Conservation (phyloP, 495 filamentous ascomycete species). For the Penicillium salamii region DNA sequence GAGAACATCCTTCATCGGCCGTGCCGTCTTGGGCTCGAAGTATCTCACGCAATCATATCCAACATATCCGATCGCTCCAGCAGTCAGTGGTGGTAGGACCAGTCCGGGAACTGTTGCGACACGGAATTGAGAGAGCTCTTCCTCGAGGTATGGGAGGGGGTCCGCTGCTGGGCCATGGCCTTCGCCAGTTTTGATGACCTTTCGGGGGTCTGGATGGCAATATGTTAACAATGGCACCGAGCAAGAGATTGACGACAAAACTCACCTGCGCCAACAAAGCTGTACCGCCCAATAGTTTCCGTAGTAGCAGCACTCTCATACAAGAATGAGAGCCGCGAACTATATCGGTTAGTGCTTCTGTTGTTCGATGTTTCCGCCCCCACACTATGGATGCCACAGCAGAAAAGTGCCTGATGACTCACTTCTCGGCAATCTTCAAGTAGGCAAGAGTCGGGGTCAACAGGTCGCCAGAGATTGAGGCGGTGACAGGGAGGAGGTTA, state of each 20-base stretch:
- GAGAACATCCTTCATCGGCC: conserved; percentile 82
- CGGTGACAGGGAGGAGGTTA: conserved; percentile 82
- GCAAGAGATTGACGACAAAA: conserved; percentile 5
- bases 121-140: conserved; percentile 70
- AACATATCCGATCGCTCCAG: conserved; percentile 93
- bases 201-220: conserved; percentile 62
- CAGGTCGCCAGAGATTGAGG: conserved; percentile 84
- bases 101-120: conserved; percentile 78
- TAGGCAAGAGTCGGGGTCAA: conserved; percentile 90
- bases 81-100: conserved; percentile 76
- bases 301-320: conserved; percentile 91
- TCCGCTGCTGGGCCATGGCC: conserved; percentile 81
- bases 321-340: conserved; percentile 63
- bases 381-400: conserved; percentile 2
- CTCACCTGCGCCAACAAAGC: conserved; percentile 85
- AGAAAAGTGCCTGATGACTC: conserved; percentile 31
- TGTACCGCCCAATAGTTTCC: conserved; percentile 89
- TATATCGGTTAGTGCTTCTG: conserved; percentile 21
- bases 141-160: conserved; percentile 76
- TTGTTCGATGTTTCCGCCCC: conserved; percentile 3
- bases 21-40: conserved; percentile 90
- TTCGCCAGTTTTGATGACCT: conserved; percentile 82
- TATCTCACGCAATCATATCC: conserved; percentile 97
- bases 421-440: conserved; percentile 77
- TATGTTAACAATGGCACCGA: conserved; percentile 6